These are phyloP conservation scores for Russula lepida DNA, from an alignment of 768 basidiomycete species.

Conservation along the genomic window DNA sequence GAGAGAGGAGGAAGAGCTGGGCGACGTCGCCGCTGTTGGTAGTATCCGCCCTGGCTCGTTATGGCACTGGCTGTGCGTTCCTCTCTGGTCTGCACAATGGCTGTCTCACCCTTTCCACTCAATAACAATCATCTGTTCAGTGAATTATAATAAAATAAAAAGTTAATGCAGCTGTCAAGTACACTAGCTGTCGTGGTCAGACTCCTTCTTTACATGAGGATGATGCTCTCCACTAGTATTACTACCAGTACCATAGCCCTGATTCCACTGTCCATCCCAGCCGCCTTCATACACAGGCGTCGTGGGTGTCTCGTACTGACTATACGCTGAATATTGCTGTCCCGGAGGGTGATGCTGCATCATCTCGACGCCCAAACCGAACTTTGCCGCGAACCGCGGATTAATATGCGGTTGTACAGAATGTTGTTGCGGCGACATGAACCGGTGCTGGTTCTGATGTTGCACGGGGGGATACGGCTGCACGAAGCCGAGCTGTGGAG, in stretches of 20 bases:
- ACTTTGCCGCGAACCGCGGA: constrained; percentile 63
- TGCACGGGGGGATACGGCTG: constrained; percentile 13
- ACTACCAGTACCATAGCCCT: not conserved
- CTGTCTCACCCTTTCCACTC: not conserved
- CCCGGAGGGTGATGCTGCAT: constrained; percentile 19
- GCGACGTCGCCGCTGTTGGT: constrained; percentile 15
- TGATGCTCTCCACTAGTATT: not conserved
- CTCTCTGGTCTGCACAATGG: not conserved
- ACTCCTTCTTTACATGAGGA: not conserved
- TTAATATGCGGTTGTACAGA: constrained; percentile 79
- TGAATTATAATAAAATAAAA: not conserved
- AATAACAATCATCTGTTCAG: not conserved
- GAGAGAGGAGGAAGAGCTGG: not conserved
- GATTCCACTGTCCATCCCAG: constrained; percentile 11
- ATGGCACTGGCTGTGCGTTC: constrained; percentile 9
- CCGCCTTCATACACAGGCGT: constrained; percentile 1
- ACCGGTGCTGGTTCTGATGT: constrained; percentile 1
- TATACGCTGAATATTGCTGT: constrained; percentile 16
- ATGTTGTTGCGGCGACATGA: constrained; percentile 19
- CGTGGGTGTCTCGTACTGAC: constrained; percentile 2
- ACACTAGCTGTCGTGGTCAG: not conserved
- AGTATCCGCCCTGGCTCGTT: constrained; percentile 13
- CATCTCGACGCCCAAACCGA: constrained; percentile 42
- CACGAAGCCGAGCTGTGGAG: constrained; percentile 9
- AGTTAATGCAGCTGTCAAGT: not conserved